Conservation (phyloP, 805 yeast species). For the Cephaloascus albidus region DNA sequence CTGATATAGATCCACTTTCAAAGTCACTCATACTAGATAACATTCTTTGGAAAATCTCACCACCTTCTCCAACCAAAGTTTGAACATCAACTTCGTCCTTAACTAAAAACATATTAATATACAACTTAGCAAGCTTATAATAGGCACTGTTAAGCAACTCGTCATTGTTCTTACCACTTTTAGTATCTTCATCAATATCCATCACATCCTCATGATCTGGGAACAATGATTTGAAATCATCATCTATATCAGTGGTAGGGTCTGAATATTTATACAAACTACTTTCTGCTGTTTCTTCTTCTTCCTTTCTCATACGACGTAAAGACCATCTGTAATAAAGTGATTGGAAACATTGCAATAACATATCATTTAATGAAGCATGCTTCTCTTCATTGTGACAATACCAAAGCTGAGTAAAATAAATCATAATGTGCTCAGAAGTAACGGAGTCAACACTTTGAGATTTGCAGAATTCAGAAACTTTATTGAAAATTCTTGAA, state of each 20-base stretch:
- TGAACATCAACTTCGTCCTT: slow-evolving; percentile 8
- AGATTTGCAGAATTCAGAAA: slow-evolving; percentile 26
- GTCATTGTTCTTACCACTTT: slow-evolving; percentile 9
- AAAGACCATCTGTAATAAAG: slow-evolving; percentile 78
- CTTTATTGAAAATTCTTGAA: slow-evolving; percentile 17
- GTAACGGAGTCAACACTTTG: slow-evolving; percentile 31
- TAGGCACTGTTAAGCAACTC: slow-evolving; percentile 34
- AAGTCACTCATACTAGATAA: slow-evolving; percentile 10
- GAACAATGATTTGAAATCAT: slow-evolving; percentile 73
- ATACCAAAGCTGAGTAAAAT: slow-evolving; percentile 33
- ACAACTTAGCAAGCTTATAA: slow-evolving; percentile 37
- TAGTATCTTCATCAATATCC: slow-evolving; percentile 19
- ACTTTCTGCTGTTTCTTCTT: slow-evolving; percentile 48
- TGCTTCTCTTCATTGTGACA: slow-evolving; percentile 13
- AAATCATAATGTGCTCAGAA: slow-evolving; percentile 43
- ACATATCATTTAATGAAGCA: slow-evolving; percentile 11
- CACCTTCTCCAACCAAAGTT: slow-evolving; percentile 31
- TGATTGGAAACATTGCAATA: slow-evolving; percentile 42
- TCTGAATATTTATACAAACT: slow-evolving; percentile 61
- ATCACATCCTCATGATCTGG: slow-evolving; percentile 77
- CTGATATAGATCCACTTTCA: slow-evolving; percentile 10
- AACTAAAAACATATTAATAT: slow-evolving; percentile 30
- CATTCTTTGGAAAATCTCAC: slow-evolving; percentile 18
- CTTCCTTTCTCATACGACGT: slow-evolving; percentile 57
- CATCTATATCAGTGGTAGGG: slow-evolving; percentile 58